Evolutionary conservation across 2,329 filamentous ascomycete genomes (phyloP), one percentile per base, ranked within the genome.

Genomic region (Scolecobasidium constrictum): DNA sequence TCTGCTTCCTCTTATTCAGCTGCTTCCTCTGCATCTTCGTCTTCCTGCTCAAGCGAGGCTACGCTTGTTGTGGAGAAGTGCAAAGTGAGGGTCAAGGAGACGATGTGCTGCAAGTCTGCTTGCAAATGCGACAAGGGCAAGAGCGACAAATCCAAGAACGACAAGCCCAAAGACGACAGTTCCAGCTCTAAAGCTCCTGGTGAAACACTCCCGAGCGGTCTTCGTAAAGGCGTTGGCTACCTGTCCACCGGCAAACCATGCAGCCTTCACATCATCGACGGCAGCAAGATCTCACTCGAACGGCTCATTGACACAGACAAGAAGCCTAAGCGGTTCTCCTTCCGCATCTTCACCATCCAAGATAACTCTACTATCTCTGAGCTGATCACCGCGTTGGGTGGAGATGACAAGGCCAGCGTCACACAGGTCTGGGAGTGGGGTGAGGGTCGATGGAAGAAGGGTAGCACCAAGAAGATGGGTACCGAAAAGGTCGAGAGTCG

Each of bases 381-480:
- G 26, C 34, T 49, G 28, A 37, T 49, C 22, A 22, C 42, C 5
- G 13, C 16, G 3, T 36, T 49, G 11, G 43, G 43, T 11, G 43
- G 35, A 9, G 43, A 38, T n/a, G 26, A 41, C 11, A 35, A 38
- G 11, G 40, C 38, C 28, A 46, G 22, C 9, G 22, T 49, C 5
- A 49, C 46, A 17, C 44, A 49, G 48, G 38, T 45, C 5, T 19
- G n/a, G 3, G 48, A 49, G 39, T 16, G 23, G 19, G 48, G 48
- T 1, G 39, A 23, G 3, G 47, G 44, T 11, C 13, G 23, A 7
- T 49, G 47, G 44, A 28, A 28, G 20, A 41, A 43, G 46, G 48
- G 48, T 5, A 45, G 20, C 4, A 46, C 33, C 20, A 28, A 43
- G 2, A 31, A 41, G 35, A 33, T 37, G 1, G 35, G 16, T 11